Conservation (phyloP, 2,329 filamentous ascomycete genomes). For the Macrophomina pseudophaseolina region DNA sequence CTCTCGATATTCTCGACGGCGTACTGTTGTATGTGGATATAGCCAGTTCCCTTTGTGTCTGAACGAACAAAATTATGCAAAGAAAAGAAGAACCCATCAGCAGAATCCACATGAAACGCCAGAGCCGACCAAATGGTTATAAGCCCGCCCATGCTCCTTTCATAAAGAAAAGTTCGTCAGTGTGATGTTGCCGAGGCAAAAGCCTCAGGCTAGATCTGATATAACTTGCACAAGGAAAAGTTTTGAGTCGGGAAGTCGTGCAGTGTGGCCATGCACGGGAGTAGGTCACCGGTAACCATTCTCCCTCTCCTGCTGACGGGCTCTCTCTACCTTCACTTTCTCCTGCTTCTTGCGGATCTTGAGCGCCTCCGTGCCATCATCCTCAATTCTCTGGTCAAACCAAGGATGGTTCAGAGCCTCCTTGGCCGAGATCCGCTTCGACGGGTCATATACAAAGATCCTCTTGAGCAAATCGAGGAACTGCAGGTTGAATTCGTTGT, state of each 20-base stretch:
- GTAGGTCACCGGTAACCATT: slow-evolving; percentile 23
- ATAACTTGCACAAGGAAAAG: slow-evolving; percentile 17
- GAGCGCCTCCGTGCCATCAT: slow-evolving; percentile 69
- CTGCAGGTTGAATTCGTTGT: slow-evolving; percentile 64
- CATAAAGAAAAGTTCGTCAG: slow-evolving; percentile 24
- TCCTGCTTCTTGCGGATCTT: slow-evolving; percentile 58
- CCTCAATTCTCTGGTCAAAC: slow-evolving; percentile 68
- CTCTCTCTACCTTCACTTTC: slow-evolving; percentile 30
- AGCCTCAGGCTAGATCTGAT: slow-evolving; percentile 4
- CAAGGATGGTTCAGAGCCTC: slow-evolving; percentile 69
- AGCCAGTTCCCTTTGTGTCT: slow-evolving; percentile 23
- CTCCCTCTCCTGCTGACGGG: slow-evolving; percentile 8
- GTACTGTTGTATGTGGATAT: slow-evolving; percentile 22
- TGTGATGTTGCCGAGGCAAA: slow-evolving; percentile 14
- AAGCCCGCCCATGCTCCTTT: slow-evolving; percentile 26
- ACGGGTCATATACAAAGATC: slow-evolving; percentile 72
- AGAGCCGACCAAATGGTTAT: slow-evolving; percentile 18
- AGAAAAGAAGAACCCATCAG: slow-evolving; percentile 5
- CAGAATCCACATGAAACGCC: slow-evolving; percentile 21
- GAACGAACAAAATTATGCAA: slow-evolving; percentile 23
- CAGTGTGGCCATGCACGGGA: background rate
- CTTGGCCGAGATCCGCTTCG: slow-evolving; percentile 67
- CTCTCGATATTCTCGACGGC: slow-evolving; percentile 23
- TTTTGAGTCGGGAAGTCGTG: slow-evolving; percentile 20
- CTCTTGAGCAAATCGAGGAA: slow-evolving; percentile 67